Conservation (phyloP, 1,139 yeast genomes). For the Candida labiduridarum region DNA sequence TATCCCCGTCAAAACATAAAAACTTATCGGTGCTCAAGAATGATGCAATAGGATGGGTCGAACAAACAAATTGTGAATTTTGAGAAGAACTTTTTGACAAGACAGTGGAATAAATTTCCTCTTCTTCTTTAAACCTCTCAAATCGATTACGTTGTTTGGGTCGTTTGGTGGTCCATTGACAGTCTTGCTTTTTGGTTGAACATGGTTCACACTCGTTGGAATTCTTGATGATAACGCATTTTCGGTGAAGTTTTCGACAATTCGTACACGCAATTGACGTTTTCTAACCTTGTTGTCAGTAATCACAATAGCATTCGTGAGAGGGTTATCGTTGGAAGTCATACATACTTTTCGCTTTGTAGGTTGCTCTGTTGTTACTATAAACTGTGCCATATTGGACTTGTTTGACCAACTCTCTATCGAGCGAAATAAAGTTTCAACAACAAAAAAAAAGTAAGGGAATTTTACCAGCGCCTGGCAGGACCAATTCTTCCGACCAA, state of each 20-base stretch:
- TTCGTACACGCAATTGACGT: slow-evolving; percentile 8
- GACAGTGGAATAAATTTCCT: slow-evolving; percentile 9
- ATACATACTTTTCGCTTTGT: slow-evolving; percentile 10
- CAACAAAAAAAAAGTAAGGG: not conserved
- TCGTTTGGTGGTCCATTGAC: slow-evolving; percentile 1
- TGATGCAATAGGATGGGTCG: slow-evolving; percentile 32
- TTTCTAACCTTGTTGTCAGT: slow-evolving; percentile 7
- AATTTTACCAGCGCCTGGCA: not conserved
- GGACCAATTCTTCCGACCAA: not conserved
- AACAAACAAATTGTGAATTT: slow-evolving; percentile 27
- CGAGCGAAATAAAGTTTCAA: not conserved
- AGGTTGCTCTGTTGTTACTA: slow-evolving; percentile 8
- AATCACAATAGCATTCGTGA: not conserved
- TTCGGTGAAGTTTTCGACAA: slow-evolving; percentile 10
- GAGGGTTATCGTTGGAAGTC: not conserved
- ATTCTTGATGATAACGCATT: slow-evolving; percentile 3
- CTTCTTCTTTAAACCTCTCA: slow-evolving; percentile 7
- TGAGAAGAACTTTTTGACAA: slow-evolving; percentile 6
- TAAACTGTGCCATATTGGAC: slow-evolving; percentile 6
- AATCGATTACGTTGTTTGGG: not conserved
- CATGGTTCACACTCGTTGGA: slow-evolving; percentile 4
- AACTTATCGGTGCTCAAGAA: slow-evolving; percentile 29
- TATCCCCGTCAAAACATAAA: slow-evolving; percentile 29
- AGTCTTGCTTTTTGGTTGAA: not conserved
- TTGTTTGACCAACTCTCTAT: not conserved